A percentile compares a stretch with the other conserved stretches of the same genome.
Evolutionary conservation across 164 flowering plant species (phyloP).

Genomic region (Liquidambar formosana): DNA sequence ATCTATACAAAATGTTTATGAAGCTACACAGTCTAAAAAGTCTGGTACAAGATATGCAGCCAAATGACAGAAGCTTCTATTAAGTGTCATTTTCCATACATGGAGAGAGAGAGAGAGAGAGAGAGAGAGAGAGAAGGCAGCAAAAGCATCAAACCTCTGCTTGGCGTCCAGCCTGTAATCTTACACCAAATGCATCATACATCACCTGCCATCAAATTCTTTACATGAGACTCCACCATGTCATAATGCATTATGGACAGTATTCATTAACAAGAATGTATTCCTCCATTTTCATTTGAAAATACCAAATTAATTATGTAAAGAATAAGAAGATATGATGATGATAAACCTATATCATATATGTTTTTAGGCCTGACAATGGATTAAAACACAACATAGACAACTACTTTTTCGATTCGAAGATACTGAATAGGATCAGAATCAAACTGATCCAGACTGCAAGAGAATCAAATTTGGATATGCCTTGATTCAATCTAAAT

Average conservation of each 20-base stretch:
- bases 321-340: too few relatives aligned
- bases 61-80: neutral
- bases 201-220: conserved; percentile 66
- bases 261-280: neutral
- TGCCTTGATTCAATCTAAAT: too few relatives aligned
- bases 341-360: too few relatives aligned
- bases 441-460: too few relatives aligned
- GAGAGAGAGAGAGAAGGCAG: neutral
- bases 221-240: conserved; percentile 14
- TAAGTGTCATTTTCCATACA: neutral
- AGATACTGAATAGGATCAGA: too few relatives aligned
- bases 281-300: too few relatives aligned
- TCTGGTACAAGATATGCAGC: neutral
- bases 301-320: too few relatives aligned
- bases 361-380: too few relatives aligned
- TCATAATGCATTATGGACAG: neutral
- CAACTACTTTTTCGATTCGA: too few relatives aligned
- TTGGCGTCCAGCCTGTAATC: conserved; percentile 95
- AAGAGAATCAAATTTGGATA: too few relatives aligned
- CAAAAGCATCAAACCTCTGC: conserved; percentile 70
- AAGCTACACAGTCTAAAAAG: neutral
- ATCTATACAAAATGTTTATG: neutral
- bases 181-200: conserved; percentile 97
- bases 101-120: neutral
- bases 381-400: too few relatives aligned